These are phyloP conservation scores for Carex pumila DNA, from an alignment of 176 grass and related monocot genomes.

Conservation along the genomic window DNA sequence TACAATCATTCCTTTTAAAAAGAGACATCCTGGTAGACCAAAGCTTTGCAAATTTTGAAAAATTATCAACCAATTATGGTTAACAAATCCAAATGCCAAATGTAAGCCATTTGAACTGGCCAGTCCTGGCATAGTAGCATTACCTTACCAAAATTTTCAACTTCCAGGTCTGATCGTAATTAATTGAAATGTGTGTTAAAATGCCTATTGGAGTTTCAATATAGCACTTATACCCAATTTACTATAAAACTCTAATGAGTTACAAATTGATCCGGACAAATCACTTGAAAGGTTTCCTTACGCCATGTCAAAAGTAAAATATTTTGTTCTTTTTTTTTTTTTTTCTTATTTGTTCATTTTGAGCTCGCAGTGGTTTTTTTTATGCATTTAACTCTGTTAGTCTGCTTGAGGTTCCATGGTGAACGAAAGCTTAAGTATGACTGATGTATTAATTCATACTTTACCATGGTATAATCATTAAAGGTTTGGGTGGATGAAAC, in stretches of 20 bases:
- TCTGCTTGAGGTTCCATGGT: not conserved
- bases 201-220: not conserved
- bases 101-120: not conserved
- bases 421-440: not conserved
- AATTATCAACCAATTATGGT: not conserved
- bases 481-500: not conserved
- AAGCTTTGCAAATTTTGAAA: not conserved
- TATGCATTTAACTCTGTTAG: not conserved
- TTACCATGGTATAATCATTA: not conserved
- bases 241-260: not conserved
- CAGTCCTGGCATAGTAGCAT: not conserved
- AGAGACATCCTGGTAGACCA: slow-evolving; percentile 4
- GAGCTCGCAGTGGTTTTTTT: not conserved
- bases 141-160: not conserved
- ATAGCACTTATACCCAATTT: not conserved
- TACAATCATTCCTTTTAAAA: slow-evolving; percentile 22
- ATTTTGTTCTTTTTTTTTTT: no score
- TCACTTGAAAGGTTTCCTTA: not conserved
- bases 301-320: not conserved
- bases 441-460: not conserved
- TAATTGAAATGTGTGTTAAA: not conserved
- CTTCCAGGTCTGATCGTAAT: not conserved
- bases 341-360: not conserved
- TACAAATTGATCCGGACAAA: not conserved
- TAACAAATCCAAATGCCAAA: not conserved